Conservation (phyloP, 352 stramenopile genomes). For the Globisporangium splendens region DNA sequence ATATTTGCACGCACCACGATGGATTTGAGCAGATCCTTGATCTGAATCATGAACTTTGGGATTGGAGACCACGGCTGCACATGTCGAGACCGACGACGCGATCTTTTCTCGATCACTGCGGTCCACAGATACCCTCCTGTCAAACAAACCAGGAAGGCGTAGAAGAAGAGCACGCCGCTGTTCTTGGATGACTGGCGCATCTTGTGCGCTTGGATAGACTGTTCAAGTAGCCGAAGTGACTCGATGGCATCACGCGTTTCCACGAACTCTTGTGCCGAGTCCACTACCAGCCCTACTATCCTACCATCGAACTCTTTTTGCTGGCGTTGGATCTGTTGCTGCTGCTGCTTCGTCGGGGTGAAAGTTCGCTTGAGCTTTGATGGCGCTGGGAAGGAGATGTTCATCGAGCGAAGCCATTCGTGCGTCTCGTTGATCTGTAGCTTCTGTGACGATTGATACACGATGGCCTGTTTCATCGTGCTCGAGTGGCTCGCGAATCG, state of each 20-base stretch:
- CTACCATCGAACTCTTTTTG: conserved; percentile 4
- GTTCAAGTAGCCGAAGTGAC: conserved; percentile 7
- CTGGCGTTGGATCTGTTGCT: conserved; percentile 9
- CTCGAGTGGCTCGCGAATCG: conserved; percentile 9
- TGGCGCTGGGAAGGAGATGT: conserved; percentile 10
- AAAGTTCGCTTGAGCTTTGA: neutral
- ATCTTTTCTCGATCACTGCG: conserved; percentile 11
- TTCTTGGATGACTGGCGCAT: conserved; percentile 5
- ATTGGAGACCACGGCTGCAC: conserved; percentile 34
- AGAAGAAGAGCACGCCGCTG: conserved; percentile 30
- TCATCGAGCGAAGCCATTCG: conserved; percentile 9
- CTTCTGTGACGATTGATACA: conserved; percentile 6
- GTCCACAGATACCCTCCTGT: conserved; percentile 32
- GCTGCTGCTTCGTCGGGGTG: conserved; percentile 3
- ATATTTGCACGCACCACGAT: conserved; percentile 28
- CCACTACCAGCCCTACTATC: conserved; percentile 9
- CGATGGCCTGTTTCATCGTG: conserved; percentile 11
- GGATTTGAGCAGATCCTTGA: conserved; percentile 32
- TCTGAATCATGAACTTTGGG: conserved; percentile 20
- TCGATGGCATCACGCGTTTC: neutral
- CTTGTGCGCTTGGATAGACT: conserved; percentile 8
- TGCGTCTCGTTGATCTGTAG: conserved; percentile 6
- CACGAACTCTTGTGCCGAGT: conserved; percentile 2
- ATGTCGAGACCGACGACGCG: conserved; percentile 13
- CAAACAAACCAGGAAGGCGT: conserved; percentile 21